A percentile compares a stretch with the other conserved stretches of the same genome.
phyloP scores from a whole-genome alignment of 2,329 filamentous ascomycete genomes.

The Daldinia sp. region DNA sequence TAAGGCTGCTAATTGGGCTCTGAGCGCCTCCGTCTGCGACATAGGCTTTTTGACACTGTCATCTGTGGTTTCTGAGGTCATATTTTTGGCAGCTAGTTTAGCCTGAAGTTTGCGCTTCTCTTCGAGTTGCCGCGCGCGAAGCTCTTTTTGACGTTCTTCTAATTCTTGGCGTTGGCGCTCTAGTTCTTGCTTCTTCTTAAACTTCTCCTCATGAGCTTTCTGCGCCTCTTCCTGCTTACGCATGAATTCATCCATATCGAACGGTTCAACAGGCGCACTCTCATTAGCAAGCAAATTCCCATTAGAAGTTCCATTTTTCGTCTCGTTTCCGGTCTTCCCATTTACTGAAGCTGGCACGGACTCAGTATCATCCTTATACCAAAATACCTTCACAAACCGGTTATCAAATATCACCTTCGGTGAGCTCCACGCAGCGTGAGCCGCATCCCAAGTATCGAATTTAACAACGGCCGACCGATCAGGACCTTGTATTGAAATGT shows the following conservation, averaged over 20 bases:
- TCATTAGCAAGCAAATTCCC: slow-evolving; percentile 35
- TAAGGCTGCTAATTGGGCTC: slow-evolving; percentile 77
- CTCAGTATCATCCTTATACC: slow-evolving; percentile 69
- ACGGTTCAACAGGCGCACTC: slow-evolving; percentile 55
- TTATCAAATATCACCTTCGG: slow-evolving; percentile 88
- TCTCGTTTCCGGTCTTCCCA: slow-evolving; percentile 49
- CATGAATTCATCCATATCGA: slow-evolving; percentile 77
- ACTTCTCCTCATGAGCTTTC: slow-evolving; percentile 73
- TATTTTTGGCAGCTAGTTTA: slow-evolving; percentile 68
- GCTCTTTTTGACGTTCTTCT: slow-evolving; percentile 71
- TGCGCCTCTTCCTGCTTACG: slow-evolving; percentile 79
- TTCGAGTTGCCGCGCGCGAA: slow-evolving; percentile 72
- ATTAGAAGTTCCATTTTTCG: slow-evolving; percentile 48
- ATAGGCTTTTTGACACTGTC: slow-evolving; percentile 49
- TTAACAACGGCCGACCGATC: slow-evolving; percentile 77
- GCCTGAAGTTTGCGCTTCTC: slow-evolving; percentile 73
- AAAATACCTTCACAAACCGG: slow-evolving; percentile 86
- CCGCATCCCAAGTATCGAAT: slow-evolving; percentile 73
- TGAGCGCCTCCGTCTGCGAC: slow-evolving; percentile 72
- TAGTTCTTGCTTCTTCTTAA: slow-evolving; percentile 71
- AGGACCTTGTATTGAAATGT: slow-evolving; percentile 74
- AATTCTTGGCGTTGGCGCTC: slow-evolving; percentile 73
- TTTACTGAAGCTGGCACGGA: slow-evolving; percentile 44
- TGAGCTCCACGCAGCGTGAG: slow-evolving; percentile 78
- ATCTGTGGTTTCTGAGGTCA: slow-evolving; percentile 40